These are phyloP conservation scores for Hypericum perforatum DNA, from an alignment of 345 rosid species.

Conservation along the genomic window DNA sequence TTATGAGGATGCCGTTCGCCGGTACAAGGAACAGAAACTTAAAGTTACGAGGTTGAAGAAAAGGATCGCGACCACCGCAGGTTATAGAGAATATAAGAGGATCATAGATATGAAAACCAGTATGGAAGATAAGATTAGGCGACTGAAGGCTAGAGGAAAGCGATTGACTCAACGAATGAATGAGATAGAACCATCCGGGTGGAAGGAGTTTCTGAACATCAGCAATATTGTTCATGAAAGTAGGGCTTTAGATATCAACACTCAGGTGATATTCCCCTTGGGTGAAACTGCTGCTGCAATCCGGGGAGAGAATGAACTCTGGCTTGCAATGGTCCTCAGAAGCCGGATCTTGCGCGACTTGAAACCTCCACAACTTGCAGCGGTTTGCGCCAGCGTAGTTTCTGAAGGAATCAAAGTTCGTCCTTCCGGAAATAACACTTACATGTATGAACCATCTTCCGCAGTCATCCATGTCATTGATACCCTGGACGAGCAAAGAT, in stretches of 20 bases:
- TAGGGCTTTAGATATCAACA: conserved; percentile 70
- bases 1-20: conserved; percentile 48
- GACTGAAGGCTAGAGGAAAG: conserved; percentile 55
- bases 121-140: conserved; percentile 67
- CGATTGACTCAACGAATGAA: conserved; percentile 57
- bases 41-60: conserved; percentile 81
- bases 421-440: conserved; percentile 52
- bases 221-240: conserved; percentile 81
- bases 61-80: conserved; percentile 63
- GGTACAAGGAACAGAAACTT: conserved; percentile 58
- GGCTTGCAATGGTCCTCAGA: conserved; percentile 87
- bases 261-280: conserved; percentile 67
- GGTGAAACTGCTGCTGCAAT: conserved; percentile 97
- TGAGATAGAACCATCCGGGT: conserved; percentile 91
- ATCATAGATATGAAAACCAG: conserved; percentile 51
- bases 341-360: conserved; percentile 51
- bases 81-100: conserved; percentile 75
- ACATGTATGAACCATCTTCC: conserved; percentile 62
- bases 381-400: conserved; percentile 65
- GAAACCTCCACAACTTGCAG: conserved; percentile 86
- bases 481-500: conserved; percentile 58
- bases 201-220: conserved; percentile 88
- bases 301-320: conserved; percentile 90
- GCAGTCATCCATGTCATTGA: conserved; percentile 42
- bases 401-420: conserved; percentile 91